Evolutionary conservation across 768 basidiomycete genomes (phyloP).

Genomic region (Podaxis pistillaris): DNA sequence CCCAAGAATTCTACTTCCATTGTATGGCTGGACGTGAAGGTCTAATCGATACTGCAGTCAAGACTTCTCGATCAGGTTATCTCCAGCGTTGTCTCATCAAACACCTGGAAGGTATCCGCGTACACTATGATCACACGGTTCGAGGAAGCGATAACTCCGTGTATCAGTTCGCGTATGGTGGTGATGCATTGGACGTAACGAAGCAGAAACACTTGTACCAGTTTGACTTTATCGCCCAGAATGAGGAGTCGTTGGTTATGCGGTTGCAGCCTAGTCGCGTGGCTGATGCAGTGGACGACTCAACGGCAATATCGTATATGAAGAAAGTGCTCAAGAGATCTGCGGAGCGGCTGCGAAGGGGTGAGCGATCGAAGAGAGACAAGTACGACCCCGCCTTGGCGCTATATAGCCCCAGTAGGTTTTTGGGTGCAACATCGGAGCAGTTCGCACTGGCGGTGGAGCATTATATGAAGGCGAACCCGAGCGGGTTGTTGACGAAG

Average conservation of each 20-base stretch:
- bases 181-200: constrained; percentile 94
- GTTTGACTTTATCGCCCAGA: constrained; percentile 91
- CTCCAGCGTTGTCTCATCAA: constrained; percentile 98
- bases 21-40: constrained; percentile 99
- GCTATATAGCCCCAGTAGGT: constrained; percentile 72
- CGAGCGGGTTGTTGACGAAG: constrained; percentile 42
- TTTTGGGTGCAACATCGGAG: constrained; percentile 90
- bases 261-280: constrained; percentile 64
- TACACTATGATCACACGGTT: constrained; percentile 98
- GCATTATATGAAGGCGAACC: constrained; percentile 76
- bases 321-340: constrained; percentile 85
- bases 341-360: constrained; percentile 38
- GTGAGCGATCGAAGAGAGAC: constrained; percentile 49
- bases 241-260: constrained; percentile 75
- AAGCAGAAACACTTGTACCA: constrained; percentile 94
- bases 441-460: constrained; percentile 80
- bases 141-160: constrained; percentile 92
- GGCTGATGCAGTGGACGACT: constrained; percentile 57
- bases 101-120: constrained; percentile 93
- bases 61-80: constrained; percentile 97
- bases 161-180: constrained; percentile 96
- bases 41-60: constrained; percentile 98
- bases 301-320: constrained; percentile 75
- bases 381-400: constrained; percentile 73
- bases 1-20: constrained; percentile 99